Conservation (phyloP, 2,329 filamentous ascomycete genomes). For the Bretziella fagacearum region DNA sequence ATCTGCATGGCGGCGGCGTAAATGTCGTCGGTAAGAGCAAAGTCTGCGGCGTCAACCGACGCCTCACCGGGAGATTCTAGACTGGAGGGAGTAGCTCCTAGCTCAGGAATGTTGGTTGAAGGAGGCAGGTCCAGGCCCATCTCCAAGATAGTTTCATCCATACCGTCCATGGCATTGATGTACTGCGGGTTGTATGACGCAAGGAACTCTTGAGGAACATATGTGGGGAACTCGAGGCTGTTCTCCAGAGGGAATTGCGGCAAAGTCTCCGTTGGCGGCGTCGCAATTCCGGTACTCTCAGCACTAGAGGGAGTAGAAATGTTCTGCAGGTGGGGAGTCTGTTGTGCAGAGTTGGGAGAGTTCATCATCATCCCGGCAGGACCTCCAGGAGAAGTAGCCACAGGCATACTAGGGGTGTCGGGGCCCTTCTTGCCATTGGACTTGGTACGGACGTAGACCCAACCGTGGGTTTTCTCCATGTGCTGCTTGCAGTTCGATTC, state of each 20-base stretch:
- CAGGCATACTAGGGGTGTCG: background rate
- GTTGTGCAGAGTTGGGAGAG: conserved; percentile 30
- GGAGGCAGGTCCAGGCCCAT: conserved; percentile 12
- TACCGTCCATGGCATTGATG: conserved; percentile 23
- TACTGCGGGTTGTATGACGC: conserved; percentile 18
- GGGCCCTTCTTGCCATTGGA: conserved; percentile 55
- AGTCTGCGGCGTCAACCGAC: conserved; percentile 34
- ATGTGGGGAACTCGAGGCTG: conserved; percentile 32
- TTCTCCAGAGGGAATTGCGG: conserved; percentile 20
- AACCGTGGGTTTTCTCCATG: conserved; percentile 93
- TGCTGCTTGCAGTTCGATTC: conserved; percentile 97
- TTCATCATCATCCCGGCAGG: conserved; percentile 19
- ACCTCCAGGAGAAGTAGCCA: conserved; percentile 15
- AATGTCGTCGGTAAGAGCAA: conserved; percentile 45
- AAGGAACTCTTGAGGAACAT: conserved; percentile 32
- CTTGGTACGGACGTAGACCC: conserved; percentile 83
- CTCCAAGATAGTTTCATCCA: conserved; percentile 18
- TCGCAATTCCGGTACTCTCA: conserved; percentile 27
- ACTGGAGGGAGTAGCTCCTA: conserved; percentile 12
- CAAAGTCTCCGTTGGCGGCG: conserved; percentile 36
- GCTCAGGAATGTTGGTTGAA: conserved; percentile 4
- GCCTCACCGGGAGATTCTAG: conserved; percentile 8
- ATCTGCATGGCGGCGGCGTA: conserved; percentile 39
- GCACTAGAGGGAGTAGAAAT: conserved; percentile 46
- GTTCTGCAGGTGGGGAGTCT: conserved; percentile 43